Evolutionary conservation across 2,329 filamentous ascomycete species (phyloP).

Genomic region (Metarhizium rileyi): DNA sequence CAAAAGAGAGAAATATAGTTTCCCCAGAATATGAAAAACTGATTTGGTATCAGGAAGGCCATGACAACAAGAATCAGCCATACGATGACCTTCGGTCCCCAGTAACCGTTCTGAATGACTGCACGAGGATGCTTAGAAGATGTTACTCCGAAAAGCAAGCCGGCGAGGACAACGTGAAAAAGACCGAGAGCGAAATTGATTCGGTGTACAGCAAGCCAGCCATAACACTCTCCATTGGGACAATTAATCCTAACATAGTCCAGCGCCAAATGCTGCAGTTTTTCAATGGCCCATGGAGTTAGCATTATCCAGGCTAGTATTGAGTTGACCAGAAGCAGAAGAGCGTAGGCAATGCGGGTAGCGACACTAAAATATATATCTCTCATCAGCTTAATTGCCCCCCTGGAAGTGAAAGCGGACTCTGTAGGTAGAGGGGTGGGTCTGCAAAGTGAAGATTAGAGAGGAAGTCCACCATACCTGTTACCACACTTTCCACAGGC

Average conservation of each 20-base stretch:
- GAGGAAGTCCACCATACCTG: constrained; percentile 48
- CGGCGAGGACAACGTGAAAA: constrained; percentile 80
- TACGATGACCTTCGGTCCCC: constrained; percentile 88
- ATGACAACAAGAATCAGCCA: constrained; percentile 83
- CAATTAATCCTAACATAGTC: constrained; percentile 96
- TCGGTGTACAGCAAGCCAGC: constrained; percentile 91
- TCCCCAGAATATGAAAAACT: constrained; percentile 91
- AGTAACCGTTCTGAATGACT: constrained; percentile 92
- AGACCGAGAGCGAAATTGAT: constrained; percentile 96
- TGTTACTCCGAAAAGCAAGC: constrained; percentile 76
- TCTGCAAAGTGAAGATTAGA: constrained; percentile 2
- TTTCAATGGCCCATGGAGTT: constrained; percentile 95
- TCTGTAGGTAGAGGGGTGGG: too few relatives aligned
- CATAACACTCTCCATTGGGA: constrained; percentile 81
- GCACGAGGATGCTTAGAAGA: constrained; percentile 83
- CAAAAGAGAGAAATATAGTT: constrained; percentile 84
- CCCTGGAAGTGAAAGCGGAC: neutral
- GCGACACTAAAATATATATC: constrained; percentile 56
- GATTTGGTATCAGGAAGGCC: constrained; percentile 91
- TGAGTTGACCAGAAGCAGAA: constrained; percentile 92
- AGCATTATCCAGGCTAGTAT: constrained; percentile 99
- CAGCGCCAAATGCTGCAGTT: constrained; percentile 81
- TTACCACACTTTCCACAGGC: constrained; percentile 96
- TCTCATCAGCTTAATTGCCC: neutral
- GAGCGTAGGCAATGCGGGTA: constrained; percentile 90